Percentiles rank a stretch among this genome's conserved stretches.
phyloP scores from a whole-genome alignment of 306 rosid species.

The Sicyos baderoa region DNA sequence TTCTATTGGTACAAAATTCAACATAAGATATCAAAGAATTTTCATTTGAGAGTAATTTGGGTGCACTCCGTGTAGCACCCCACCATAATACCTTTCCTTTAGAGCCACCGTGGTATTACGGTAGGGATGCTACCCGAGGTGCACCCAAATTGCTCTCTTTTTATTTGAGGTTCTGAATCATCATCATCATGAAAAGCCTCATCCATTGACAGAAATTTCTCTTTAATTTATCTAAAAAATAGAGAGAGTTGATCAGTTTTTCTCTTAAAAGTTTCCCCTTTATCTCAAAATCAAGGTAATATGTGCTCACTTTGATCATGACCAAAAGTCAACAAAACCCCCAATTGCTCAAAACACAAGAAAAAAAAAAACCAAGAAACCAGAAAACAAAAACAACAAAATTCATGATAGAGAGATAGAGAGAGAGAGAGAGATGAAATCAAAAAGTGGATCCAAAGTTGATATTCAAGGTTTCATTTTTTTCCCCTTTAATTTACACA shows the following conservation, averaged over 20 bases:
- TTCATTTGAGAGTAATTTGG: neutral
- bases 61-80: too few relatives aligned
- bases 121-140: too few relatives aligned
- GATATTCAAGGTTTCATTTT: neutral
- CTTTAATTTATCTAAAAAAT: too few relatives aligned
- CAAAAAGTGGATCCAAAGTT: neutral
- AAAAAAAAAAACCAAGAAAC: neutral
- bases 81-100: too few relatives aligned
- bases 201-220: too few relatives aligned
- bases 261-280: neutral
- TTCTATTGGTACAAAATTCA: neutral
- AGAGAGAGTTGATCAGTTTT: too few relatives aligned
- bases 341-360: too few relatives aligned
- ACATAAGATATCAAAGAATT: neutral
- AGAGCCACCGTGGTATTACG: too few relatives aligned
- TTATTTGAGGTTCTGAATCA: neutral
- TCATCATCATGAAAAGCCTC: neutral
- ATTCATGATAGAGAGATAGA: too few relatives aligned
- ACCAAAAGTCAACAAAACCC: neutral
- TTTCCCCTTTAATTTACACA: constrained; percentile 1
- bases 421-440: neutral
- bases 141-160: too few relatives aligned
- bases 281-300: neutral
- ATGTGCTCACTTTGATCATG: neutral
- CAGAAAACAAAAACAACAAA: neutral